phyloP scores from a whole-genome alignment of 108 stramenopile species.

The Chaetoceros muelleri region DNA sequence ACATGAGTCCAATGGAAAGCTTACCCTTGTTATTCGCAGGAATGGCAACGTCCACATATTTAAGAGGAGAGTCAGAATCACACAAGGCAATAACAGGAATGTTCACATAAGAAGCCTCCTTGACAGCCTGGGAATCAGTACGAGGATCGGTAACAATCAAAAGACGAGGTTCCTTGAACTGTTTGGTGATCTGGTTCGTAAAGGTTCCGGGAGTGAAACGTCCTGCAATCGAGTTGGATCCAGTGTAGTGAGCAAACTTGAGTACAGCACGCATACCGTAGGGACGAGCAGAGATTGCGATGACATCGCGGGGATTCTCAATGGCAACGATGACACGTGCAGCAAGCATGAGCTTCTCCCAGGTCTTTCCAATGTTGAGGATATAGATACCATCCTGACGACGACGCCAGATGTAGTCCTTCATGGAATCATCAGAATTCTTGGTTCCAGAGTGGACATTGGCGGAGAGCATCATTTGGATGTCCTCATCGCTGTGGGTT shows the following conservation, averaged over 20 bases:
- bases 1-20: slow-evolving; percentile 97
- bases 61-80: slow-evolving; percentile 98
- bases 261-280: slow-evolving; percentile 99
- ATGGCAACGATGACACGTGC: slow-evolving; percentile 99
- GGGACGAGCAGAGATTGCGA: slow-evolving; percentile 99
- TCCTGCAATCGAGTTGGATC: slow-evolving; percentile 93
- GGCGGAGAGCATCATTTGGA: slow-evolving; percentile 99
- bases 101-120: slow-evolving; percentile 97
- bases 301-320: slow-evolving; percentile 99
- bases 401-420: slow-evolving; percentile 99
- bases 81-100: slow-evolving; percentile 98
- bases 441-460: slow-evolving; percentile 98
- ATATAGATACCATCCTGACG: slow-evolving; percentile 98
- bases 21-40: slow-evolving; percentile 99
- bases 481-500: slow-evolving; percentile 99
- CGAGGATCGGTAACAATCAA: slow-evolving; percentile 98
- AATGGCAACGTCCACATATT: slow-evolving; percentile 98
- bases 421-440: slow-evolving; percentile 94
- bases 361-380: slow-evolving; percentile 99
- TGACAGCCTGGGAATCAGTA: slow-evolving; percentile 93
- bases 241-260: slow-evolving; percentile 99
- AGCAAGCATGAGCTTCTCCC: slow-evolving; percentile 99
- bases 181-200: slow-evolving; percentile 99
- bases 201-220: slow-evolving; percentile 99
- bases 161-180: slow-evolving; percentile 98